phyloP scores from a whole-genome alignment of 331 rosid species.

The Malus hybrid region DNA sequence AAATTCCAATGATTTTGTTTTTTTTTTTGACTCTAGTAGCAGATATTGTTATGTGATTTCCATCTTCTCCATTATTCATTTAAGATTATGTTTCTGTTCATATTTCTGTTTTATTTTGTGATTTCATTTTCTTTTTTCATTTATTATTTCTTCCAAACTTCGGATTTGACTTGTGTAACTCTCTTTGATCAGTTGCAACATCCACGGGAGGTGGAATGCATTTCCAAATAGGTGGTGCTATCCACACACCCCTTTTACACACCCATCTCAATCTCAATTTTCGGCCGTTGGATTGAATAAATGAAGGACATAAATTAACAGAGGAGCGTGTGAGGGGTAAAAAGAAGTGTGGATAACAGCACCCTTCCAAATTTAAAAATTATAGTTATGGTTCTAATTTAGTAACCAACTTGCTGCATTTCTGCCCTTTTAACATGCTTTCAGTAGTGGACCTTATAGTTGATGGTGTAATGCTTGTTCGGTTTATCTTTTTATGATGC shows the following conservation, averaged over 20 bases:
- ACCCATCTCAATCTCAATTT: too few species aligned
- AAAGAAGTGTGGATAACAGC: too few species aligned
- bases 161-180: neutral
- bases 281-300: too few species aligned
- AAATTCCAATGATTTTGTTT: neutral
- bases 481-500: neutral
- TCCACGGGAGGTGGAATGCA: neutral
- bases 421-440: neutral
- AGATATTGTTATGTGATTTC: neutral
- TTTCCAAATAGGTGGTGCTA: neutral
- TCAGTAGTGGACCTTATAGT: neutral
- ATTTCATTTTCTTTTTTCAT: too few species aligned
- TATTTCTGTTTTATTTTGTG: neutral
- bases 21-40: neutral
- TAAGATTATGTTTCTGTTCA: neutral
- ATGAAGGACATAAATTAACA: too few species aligned
- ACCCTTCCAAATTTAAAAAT: neutral
- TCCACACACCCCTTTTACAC: too few species aligned
- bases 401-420: neutral
- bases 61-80: neutral
- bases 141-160: neutral
- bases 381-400: neutral
- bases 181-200: neutral
- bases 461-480: neutral
- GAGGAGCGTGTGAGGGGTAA: too few species aligned